Evolutionary conservation across 1,139 yeast genomes (phyloP), one percentile per base, ranked within the genome.

Genomic region (Eremothecium sinecaudum): DNA sequence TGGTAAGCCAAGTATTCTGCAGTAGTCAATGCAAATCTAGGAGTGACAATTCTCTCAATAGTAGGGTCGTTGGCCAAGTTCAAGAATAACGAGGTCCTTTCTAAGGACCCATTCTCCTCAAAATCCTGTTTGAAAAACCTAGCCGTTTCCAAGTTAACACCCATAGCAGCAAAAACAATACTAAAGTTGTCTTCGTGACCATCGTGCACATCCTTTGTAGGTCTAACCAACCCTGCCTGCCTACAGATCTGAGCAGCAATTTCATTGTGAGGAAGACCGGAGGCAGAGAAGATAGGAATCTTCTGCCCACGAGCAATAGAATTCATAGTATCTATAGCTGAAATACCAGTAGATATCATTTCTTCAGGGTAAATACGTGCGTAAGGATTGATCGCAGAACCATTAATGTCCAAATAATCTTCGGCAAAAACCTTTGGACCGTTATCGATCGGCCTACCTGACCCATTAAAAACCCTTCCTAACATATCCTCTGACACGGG

Each of bases 271-370:
- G 99, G 99, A 60, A 90, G 75, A 69, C 99, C 99, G 38, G 97
- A 86, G 28, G 98, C 98, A 37, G 96, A 84, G 68, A 90, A 90
- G 62, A 90, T 90, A 35, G 98, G 98, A 59, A 90, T 90, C 68
- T 92, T 92, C 68, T 90, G 99, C 50, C 99, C 99, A 74, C 99
- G 83, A 43, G 99, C 99, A 71, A 90, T 90, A 27, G 98, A 87
- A 66, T 90, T 92, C 98, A 92, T 90, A 40, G 97, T 87, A 63
- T 90, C 99, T 56, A 90, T 92, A 32, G 98, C 95, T 32, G 96
- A 86, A 47, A 90, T 72, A 73, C 99, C 99, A 18, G 98, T 90
- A 37, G 96, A 86, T 54, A 90, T 90, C 98, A 90, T 90, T 70
- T 90, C 99, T 69, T 90, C 98, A 16, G 99, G 99, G 59, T 92